Conservation (phyloP, 2,329 filamentous ascomycete genomes). For the Penicillium sp. region DNA sequence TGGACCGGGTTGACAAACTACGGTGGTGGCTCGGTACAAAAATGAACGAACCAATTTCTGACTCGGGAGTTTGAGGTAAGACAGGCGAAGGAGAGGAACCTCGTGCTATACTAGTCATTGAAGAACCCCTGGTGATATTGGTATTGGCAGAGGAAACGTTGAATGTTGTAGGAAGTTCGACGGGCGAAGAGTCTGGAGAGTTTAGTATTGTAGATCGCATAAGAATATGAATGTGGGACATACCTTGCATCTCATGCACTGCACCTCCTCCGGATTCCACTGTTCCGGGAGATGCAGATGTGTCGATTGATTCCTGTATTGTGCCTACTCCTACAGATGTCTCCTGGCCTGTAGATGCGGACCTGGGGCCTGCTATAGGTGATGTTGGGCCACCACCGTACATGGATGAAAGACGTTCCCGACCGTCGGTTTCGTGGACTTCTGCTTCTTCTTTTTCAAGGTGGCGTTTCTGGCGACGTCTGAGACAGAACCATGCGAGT, state of each 20-base stretch:
- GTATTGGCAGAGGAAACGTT: conserved; percentile 1
- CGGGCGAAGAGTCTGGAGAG: conserved; percentile 11
- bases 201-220: background rate
- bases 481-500: conserved; percentile 19
- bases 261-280: conserved; percentile 15
- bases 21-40: background rate
- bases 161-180: conserved; percentile 11
- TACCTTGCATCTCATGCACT: conserved; percentile 18
- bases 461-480: conserved; percentile 8
- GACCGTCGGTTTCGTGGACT: background rate
- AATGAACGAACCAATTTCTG: background rate
- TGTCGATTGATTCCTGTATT: conserved; percentile 3
- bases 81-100: background rate
- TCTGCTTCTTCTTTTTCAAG: background rate
- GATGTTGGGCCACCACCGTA: conserved; percentile 8
- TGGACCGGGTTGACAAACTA: conserved; percentile 7
- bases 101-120: background rate
- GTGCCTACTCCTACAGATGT: conserved; percentile 1
- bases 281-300: conserved; percentile 7
- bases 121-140: background rate
- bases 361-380: conserved; percentile 6
- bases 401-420: conserved; percentile 3
- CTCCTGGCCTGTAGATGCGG: conserved; percentile 9
- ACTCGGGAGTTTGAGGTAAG: conserved; percentile 2
- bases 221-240: background rate